Percentiles rank a stretch among this genome's conserved stretches.
These are phyloP conservation scores for maize (Zea mays) DNA, from an alignment of 176 grass and related monocot species.

Conservation along the genomic window Zm-B73-REFERENCE-NAM-5.0 NC_050097.1:198697001-198697500, in stretches of 20 bases:
- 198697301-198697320: background rate
- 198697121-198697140: conserved; percentile 1
- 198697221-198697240: background rate
- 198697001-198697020: background rate
- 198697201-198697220: background rate
- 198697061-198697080: background rate
- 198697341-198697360: conserved; percentile 1
- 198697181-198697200: conserved; percentile 7
- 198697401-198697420: background rate
- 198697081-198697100: background rate
- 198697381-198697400: background rate
- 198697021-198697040: background rate
- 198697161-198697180: background rate
- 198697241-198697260: no score
- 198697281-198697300: conserved; percentile 2
- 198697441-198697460: no score
- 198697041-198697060: no score
- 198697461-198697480: background rate
- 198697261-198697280: no score
- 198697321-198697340: background rate
- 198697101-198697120: background rate
- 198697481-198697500: background rate
- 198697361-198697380: conserved; percentile 37
- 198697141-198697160: conserved; percentile 26
- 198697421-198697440: conserved; percentile 3